Base-by-base conservation (phyloP, 2,329 filamentous ascomycete species). In the Stagonosporopsis rhizophila region DNA sequence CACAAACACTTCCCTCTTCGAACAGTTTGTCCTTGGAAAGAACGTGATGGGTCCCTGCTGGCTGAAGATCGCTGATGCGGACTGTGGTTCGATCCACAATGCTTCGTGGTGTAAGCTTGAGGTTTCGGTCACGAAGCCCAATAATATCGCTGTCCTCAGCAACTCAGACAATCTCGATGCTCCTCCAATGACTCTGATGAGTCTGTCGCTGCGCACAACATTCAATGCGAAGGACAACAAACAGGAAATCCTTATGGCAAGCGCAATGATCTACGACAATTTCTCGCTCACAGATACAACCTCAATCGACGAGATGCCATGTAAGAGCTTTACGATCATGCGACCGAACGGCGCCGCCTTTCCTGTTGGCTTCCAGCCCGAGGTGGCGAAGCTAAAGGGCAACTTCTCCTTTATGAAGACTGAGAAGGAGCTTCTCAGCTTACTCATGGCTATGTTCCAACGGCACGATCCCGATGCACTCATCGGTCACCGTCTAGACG, bases 11-110 rank as follows among this genome's bases (percentile, higher is more conserved):
- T 87, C 91, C 1, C 82, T 99, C 0, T 99, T 99, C 67, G 95
- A 99, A 77, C 95, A 99, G 68, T 99, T 99, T 72, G 95, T 99
- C 19, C 83, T 99, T 5, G 97, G 93, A 90, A 98, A 97, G 79
- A 96, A 96, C 72, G 91, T 99, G 67, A 99, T 97, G 94, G 95
- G 95, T 1, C 95, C 95, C 27, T 98, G 95, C 75, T 99, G 95
- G 95, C 84, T 99, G 41, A 93, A 89, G 72, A 95, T 99, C 52
- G 85, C 92, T 63, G 89, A 90, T 64, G 90, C 90, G 27, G 88
- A 97, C 74, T 97, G 96, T 72, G 84, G 85, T 17, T 82, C 89
- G 6, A 83, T 98, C 64, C 94, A 92, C 76, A 97, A 97, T 67
- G 90, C 92, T 11, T 99, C 95, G 0, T 95, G 96, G 85, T 97